Percentiles rank a stretch among this genome's conserved stretches.
Conservation (phyloP, 2,329 filamentous ascomycete species). For the Gnomoniopsis sp. region DNA sequence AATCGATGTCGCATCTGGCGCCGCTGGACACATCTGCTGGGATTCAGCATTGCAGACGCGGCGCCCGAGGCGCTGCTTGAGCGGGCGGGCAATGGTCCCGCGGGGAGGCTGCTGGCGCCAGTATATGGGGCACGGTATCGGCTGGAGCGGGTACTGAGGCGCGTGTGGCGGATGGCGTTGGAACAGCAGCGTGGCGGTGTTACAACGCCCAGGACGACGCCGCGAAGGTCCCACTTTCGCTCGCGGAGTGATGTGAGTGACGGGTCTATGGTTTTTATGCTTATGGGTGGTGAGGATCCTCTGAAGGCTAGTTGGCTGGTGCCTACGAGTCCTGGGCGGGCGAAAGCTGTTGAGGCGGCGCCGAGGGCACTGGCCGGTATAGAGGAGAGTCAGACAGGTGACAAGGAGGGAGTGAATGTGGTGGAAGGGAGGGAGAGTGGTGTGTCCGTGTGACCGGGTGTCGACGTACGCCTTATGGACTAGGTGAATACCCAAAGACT, state of each 20-base stretch:
- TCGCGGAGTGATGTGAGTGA: not conserved
- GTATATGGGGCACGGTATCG: conserved; percentile 28
- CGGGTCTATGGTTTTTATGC: not conserved
- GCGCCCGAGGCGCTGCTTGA: conserved; percentile 22
- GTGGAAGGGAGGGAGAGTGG: too few species aligned
- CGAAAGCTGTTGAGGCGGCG: not conserved
- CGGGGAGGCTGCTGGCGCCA: conserved; percentile 24
- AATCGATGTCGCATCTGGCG: conserved; percentile 30
- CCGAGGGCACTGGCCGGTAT: not conserved
- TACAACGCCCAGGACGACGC: not conserved
- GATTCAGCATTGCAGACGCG: conserved; percentile 11
- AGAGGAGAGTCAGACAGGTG: too few species aligned
- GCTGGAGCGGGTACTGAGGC: conserved; percentile 29
- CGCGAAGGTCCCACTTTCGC: not conserved
- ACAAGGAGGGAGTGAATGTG: too few species aligned
- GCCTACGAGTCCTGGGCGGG: not conserved
- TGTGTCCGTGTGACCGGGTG: too few species aligned
- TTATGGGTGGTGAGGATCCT: not conserved
- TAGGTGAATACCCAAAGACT: too few species aligned
- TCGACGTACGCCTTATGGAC: too few species aligned
- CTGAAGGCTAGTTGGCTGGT: conserved; percentile 6
- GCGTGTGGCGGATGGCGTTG: conserved; percentile 21
- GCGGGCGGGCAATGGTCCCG: conserved; percentile 16
- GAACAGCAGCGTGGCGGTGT: not conserved
- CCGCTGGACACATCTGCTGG: conserved; percentile 29